Evolutionary conservation across 2,329 filamentous ascomycete species (phyloP).

Genomic region (Arthrobotrys sphaeroides): DNA sequence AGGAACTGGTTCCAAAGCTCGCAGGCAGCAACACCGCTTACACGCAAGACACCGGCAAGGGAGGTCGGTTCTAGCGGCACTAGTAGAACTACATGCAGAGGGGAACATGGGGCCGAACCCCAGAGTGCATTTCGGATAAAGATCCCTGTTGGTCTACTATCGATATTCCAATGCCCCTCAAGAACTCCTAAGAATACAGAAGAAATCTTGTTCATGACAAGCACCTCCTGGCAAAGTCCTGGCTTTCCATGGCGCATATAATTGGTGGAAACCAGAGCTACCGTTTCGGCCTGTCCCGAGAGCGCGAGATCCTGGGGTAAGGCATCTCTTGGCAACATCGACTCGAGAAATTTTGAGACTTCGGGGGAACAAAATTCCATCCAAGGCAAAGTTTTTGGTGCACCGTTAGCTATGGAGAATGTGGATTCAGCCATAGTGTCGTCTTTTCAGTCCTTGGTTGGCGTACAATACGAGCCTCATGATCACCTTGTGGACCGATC

Average conservation of each 20-base stretch:
- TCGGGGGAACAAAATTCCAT: slow-evolving; percentile 54
- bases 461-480: neutral
- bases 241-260: slow-evolving; percentile 14
- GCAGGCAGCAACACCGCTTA: neutral
- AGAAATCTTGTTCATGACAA: slow-evolving; percentile 45
- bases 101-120: slow-evolving; percentile 35
- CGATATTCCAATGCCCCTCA: slow-evolving; percentile 5
- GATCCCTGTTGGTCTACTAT: slow-evolving; percentile 18
- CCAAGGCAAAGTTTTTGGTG: slow-evolving; percentile 8
- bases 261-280: slow-evolving; percentile 53
- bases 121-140: slow-evolving; percentile 52
- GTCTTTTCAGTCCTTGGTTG: neutral
- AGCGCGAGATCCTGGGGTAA: slow-evolving; percentile 34
- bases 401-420: neutral
- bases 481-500: neutral
- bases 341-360: slow-evolving; percentile 1
- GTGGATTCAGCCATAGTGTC: neutral
- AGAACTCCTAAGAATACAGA: slow-evolving; percentile 24
- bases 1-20: neutral
- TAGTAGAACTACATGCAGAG: neutral
- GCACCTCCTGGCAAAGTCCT: slow-evolving; percentile 23
- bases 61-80: neutral
- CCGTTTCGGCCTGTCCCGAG: slow-evolving; percentile 34
- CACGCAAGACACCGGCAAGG: neutral
- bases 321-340: slow-evolving; percentile 27